These are phyloP conservation scores for Psophocarpus tetragonolobus DNA, from an alignment of 306 rosid species.

Conservation along the genomic window DNA sequence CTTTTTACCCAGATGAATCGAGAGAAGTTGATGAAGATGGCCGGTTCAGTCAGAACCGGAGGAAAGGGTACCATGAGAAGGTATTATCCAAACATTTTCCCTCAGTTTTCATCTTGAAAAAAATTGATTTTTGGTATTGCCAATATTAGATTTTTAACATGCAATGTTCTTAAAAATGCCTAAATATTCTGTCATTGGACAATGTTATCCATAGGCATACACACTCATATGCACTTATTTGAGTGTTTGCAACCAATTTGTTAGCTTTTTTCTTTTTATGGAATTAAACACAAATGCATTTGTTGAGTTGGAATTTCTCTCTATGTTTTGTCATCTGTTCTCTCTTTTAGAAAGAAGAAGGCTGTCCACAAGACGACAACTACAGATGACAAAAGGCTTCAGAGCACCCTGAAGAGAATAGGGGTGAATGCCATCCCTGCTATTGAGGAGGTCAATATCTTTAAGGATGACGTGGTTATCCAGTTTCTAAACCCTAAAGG, in stretches of 20 bases:
- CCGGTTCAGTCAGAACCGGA: conserved; percentile 95
- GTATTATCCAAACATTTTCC: conserved; percentile 33
- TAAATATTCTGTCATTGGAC: background rate
- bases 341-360: conserved; percentile 85
- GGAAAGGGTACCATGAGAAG: conserved; percentile 97
- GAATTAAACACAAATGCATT: background rate
- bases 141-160: background rate
- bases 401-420: conserved; percentile 96
- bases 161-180: background rate
- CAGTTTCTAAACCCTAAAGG: conserved; percentile 94
- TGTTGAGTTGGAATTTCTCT: background rate
- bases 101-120: background rate
- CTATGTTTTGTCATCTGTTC: background rate
- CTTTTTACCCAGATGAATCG: conserved; percentile 66
- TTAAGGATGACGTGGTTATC: conserved; percentile 94
- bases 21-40: conserved; percentile 86
- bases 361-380: conserved; percentile 98
- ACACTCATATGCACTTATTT: background rate
- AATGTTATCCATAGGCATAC: too few relatives aligned
- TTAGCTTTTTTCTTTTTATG: background rate
- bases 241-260: background rate
- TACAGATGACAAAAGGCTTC: conserved; percentile 96
- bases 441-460: conserved; percentile 94
- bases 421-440: conserved; percentile 97
- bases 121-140: background rate